Conservation (phyloP, 768 basidiomycete genomes). For the Lactarius sp. region DNA sequence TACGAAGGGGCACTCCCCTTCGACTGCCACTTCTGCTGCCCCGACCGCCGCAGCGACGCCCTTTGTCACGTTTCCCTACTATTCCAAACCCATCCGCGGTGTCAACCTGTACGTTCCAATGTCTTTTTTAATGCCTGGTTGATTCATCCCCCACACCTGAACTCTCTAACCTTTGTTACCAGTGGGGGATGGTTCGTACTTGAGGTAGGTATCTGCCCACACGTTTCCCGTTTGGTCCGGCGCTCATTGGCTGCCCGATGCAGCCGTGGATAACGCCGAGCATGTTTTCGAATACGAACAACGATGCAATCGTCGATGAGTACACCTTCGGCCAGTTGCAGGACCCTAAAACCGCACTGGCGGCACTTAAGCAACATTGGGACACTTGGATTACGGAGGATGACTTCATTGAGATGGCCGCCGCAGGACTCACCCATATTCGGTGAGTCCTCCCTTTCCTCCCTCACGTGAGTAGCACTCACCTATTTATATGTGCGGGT, state of each 20-base stretch:
- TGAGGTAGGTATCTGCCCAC: constrained; percentile 37
- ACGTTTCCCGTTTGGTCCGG: background rate
- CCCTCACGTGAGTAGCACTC: background rate
- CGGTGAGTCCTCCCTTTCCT: constrained; percentile 39
- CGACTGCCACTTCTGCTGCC: constrained; percentile 5
- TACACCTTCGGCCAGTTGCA: constrained; percentile 55
- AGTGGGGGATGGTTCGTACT: constrained; percentile 64
- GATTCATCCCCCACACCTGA: background rate
- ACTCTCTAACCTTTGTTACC: background rate
- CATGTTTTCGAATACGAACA: constrained; percentile 58
- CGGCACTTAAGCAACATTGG: constrained; percentile 52
- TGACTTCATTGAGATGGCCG: constrained; percentile 60
- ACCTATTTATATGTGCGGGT: background rate
- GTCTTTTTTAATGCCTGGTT: background rate
- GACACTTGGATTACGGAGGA: constrained; percentile 63
- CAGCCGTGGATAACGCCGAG: constrained; percentile 80
- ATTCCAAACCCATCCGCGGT: constrained; percentile 45
- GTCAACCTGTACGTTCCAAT: constrained; percentile 53
- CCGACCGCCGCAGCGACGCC: constrained; percentile 30
- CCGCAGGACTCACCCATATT: constrained; percentile 67
- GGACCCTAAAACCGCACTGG: constrained; percentile 39
- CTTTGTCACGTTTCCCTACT: constrained; percentile 38
- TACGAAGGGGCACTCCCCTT: background rate
- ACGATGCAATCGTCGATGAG: constrained; percentile 53
- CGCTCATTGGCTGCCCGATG: background rate